Base-by-base conservation (phyloP, 2,329 filamentous ascomycete genomes). In the Fusarium pseudoanthophilum region DNA sequence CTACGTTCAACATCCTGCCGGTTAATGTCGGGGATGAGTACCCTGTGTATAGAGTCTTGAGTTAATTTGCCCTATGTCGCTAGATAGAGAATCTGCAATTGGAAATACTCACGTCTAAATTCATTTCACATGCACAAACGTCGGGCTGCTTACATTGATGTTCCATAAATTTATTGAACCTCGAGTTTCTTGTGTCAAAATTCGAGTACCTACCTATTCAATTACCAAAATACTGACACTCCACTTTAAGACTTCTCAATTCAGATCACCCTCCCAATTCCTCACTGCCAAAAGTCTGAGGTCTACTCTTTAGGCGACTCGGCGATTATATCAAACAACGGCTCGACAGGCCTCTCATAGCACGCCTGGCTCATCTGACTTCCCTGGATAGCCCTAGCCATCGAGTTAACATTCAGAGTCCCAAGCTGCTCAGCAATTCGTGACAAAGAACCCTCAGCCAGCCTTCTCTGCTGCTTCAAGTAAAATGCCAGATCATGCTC, bases 11-110 rank as follows among this genome's bases (percentile, higher is more conserved):
- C 21, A 73, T 80, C 0, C 24, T 80, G 7, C 78, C 77, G 0
- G 72, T 79, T 0, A 68, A 53, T 16, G 67, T 37, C 5, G 78
- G 78, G 2, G 75, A 78, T 9, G 78, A 80, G 48, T 80, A 79
- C 30, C 78, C 78, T 7, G 73, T 80, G 0, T 80, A 79, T 42
- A 73, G 78, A 51, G 68, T 77, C 2, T 57, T 76, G 21, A 28
- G 16, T 14, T 67, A 66, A 18, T 24, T 15, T 36, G 13, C 11
- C 7, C 5, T 24, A 11, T 18, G 8, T 9, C 28, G 5, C 30
- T 51, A 11, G 32, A 26, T 30, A 18, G 15, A n/a, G 11, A 32
- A 13, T 18, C n/a, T 11, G 15, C 7, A 32, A 32, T 16, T 9
- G 21, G 11, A 13, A 24, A 32, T 24, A 18, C 21, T 32, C 43